Evolutionary conservation across 2,329 filamentous ascomycete genomes (phyloP), one percentile per base, ranked within the genome.

Genomic region (Pseudomassariella vexata): DNA sequence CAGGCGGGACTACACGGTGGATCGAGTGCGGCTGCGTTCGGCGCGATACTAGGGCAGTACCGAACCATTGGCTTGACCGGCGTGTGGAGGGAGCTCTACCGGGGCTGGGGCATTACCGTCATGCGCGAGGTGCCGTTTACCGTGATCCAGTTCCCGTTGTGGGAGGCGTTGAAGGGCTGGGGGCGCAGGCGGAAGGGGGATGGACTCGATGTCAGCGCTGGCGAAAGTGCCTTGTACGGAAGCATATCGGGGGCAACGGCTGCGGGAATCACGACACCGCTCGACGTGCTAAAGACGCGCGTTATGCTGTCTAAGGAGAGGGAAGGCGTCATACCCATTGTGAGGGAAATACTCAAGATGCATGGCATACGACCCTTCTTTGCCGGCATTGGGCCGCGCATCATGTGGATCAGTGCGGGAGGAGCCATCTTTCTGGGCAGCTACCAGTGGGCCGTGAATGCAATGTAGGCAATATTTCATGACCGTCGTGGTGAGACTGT

Each of bases 111-210:
- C 12, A 88, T 96, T 47, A 98, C 92, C 2, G 81, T 98, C 32
- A 82, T 95, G 64, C 79, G 92, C 37, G 92, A 98, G 67, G 89
- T 98, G 39, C 92, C 92, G 4, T 98, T 98, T 52, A 96, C 94
- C 3, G 81, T 95, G 8, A 84, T 98, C 41, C 92, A 98, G 60
- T 98, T 98, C 56, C 92, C 92, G 27, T 72, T 98, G 41, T 98
- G 92, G 92, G 92, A 98, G 62, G 79, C 73, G 5, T 75, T 96
- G 71, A 96, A 95, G 70, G 68, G 69, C 24, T 85, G 76, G 73
- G 69, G 79, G 5, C 59, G 70, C 25, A 48, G 62, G 24, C 57
- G 66, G 28, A 54, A 63, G 27, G 52, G 50, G 20, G 43, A 41
- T 12, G 34, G 37, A 1, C 18, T 33, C 43, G 62, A 70, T 52